Percentiles rank a stretch among this genome's conserved stretches.
These are phyloP conservation scores for Arthroderma sp. DNA, from an alignment of 2,329 filamentous ascomycete species.

Conservation along the genomic window DNA sequence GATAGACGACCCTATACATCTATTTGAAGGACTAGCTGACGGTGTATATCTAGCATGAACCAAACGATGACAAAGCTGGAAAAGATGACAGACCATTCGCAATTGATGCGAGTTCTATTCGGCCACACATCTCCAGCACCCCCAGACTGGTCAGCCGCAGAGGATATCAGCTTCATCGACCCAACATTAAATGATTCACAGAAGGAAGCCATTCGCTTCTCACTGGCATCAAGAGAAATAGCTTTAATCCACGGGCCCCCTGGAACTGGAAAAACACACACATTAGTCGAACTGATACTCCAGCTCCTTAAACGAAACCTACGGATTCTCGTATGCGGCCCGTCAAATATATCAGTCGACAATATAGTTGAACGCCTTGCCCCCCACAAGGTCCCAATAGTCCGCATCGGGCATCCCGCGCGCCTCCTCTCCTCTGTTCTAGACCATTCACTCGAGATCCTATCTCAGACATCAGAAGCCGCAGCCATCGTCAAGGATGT, in stretches of 20 bases:
- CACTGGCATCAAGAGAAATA: conserved; percentile 66
- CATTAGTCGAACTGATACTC: conserved; percentile 86
- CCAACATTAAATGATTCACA: conserved; percentile 48
- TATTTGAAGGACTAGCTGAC: background rate
- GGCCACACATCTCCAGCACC: conserved; percentile 43
- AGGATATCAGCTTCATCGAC: conserved; percentile 41
- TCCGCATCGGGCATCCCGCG: conserved; percentile 85
- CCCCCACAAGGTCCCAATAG: conserved; percentile 69
- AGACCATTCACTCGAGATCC: conserved; percentile 77
- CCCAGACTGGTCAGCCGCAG: conserved; percentile 32
- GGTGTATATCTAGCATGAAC: conserved; percentile 37
- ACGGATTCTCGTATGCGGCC: conserved; percentile 82
- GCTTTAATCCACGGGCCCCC: conserved; percentile 90
- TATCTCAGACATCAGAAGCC: conserved; percentile 82
- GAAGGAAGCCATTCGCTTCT: conserved; percentile 59
- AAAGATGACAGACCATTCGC: conserved; percentile 44
- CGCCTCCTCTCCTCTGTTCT: conserved; percentile 77
- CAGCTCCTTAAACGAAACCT: conserved; percentile 64
- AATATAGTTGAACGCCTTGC: conserved; percentile 91
- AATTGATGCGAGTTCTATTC: conserved; percentile 48
- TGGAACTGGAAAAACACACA: conserved; percentile 94
- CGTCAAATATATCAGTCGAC: conserved; percentile 93
- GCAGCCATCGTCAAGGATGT: conserved; percentile 83
- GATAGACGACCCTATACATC: background rate
- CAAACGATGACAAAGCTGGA: conserved; percentile 49